phyloP scores from a whole-genome alignment of 345 rosid species.

The Arabidopsis suecica region DNA sequence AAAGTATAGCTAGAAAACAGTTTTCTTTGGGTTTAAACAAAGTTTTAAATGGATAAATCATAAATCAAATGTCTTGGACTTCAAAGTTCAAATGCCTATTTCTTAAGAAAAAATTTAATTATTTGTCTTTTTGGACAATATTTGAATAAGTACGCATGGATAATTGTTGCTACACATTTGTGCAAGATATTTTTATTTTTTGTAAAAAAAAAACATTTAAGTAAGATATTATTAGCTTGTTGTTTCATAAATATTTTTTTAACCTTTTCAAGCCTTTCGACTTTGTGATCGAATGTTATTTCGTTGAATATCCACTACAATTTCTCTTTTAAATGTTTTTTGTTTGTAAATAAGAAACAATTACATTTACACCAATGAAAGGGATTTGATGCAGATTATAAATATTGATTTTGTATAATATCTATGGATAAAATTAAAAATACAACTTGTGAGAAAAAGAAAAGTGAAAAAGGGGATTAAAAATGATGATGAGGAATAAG shows the following conservation, averaged over 20 bases:
- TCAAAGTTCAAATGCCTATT: not conserved
- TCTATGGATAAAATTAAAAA: not conserved
- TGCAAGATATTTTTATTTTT: not conserved
- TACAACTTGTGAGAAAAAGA: slow-evolving; percentile 11
- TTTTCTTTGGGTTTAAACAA: not conserved
- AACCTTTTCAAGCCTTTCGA: no score
- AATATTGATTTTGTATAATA: not conserved
- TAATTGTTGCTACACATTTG: not conserved
- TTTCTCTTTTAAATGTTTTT: no score
- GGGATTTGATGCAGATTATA: no score
- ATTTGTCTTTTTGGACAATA: not conserved
- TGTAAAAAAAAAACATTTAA: no score
- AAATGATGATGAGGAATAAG: slow-evolving; percentile 25
- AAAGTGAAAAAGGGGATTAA: not conserved
- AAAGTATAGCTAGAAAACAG: not conserved
- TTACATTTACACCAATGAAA: no score
- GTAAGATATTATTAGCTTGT: no score
- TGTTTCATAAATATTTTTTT: no score
- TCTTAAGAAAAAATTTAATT: not conserved
- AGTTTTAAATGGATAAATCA: not conserved
- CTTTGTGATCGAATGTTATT: no score
- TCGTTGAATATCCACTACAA: no score
- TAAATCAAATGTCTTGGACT: not conserved
- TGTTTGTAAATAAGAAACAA: no score
- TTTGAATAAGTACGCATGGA: slow-evolving; percentile 3